Percentiles rank a stretch among this genome's conserved stretches.
These are phyloP conservation scores for Conoideocrella luteorostrata DNA, from an alignment of 2,329 filamentous ascomycete species.

Conservation along the genomic window DNA sequence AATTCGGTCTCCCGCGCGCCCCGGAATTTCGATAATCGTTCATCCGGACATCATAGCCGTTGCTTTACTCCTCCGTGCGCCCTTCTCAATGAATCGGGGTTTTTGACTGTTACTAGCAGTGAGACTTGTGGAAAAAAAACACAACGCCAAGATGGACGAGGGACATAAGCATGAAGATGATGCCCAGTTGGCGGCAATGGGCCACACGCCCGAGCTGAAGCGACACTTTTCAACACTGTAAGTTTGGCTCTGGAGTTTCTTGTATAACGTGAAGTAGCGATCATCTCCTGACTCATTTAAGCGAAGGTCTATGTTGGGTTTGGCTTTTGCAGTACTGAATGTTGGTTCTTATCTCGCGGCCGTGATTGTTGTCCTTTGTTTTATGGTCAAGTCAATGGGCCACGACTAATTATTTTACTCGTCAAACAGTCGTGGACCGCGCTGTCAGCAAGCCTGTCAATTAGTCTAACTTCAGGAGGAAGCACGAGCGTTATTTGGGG, in stretches of 20 bases:
- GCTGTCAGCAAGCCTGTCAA: slow-evolving; percentile 36
- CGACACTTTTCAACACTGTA: slow-evolving; percentile 20
- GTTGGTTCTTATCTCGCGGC: slow-evolving; percentile 10
- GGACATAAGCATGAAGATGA: slow-evolving; percentile 15
- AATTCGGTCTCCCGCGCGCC: slow-evolving; percentile 5
- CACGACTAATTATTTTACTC: too few relatives aligned
- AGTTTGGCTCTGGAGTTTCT: background rate
- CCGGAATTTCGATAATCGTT: background rate
- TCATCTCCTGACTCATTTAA: too few relatives aligned
- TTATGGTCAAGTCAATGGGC: too few relatives aligned
- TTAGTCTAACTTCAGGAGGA: slow-evolving; percentile 59
- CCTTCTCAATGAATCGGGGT: too few relatives aligned
- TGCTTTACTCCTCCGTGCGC: too few relatives aligned
- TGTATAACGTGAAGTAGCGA: too few relatives aligned
- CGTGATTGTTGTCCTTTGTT: background rate
- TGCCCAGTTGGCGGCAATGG: slow-evolving; percentile 19
- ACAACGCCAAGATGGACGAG: slow-evolving; percentile 10
- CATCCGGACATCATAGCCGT: background rate
- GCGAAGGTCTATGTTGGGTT: slow-evolving; percentile 30
- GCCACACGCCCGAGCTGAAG: slow-evolving; percentile 18
- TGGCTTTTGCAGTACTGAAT: slow-evolving; percentile 41
- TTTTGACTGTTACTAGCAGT: too few relatives aligned
- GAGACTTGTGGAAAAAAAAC: background rate
- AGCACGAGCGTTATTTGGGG: slow-evolving; percentile 67
- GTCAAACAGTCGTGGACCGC: slow-evolving; percentile 38